Evolutionary conservation across 1,139 yeast genomes (phyloP).

Genomic region (Geotrichum macrosporum): DNA sequence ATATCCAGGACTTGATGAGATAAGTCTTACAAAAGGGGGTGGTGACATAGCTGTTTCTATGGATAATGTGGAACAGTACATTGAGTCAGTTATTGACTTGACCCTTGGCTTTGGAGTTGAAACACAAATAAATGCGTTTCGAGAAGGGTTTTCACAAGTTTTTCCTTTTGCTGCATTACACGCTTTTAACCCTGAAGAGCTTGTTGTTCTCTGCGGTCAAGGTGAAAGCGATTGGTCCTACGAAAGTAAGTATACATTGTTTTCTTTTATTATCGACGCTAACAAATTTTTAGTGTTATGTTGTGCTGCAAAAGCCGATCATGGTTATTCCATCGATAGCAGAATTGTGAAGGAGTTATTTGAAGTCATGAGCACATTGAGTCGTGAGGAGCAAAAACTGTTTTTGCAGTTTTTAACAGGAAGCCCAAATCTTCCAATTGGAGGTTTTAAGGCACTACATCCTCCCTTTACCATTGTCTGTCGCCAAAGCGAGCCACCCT

Average conservation of each 20-base stretch:
- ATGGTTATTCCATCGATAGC: conserved; percentile 79
- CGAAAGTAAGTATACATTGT: conserved; percentile 21
- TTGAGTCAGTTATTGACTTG: conserved; percentile 55
- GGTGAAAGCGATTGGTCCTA: conserved; percentile 85
- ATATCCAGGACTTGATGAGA: conserved; percentile 70
- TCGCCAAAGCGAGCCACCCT: conserved; percentile 59
- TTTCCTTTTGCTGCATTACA: conserved; percentile 73
- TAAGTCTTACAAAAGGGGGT: conserved; percentile 59
- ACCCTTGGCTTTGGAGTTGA: conserved; percentile 62
- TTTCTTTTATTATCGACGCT: too few relatives aligned
- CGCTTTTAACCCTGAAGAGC: conserved; percentile 69
- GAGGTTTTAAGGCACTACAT: conserved; percentile 79
- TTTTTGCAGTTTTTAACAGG: conserved; percentile 91
- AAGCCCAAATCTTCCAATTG: conserved; percentile 86
- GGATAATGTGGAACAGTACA: conserved; percentile 55
- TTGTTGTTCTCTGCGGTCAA: conserved; percentile 65
- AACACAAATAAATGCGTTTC: conserved; percentile 63
- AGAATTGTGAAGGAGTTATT: conserved; percentile 57
- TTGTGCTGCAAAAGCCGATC: conserved; percentile 73
- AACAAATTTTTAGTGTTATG: conserved; percentile 41
- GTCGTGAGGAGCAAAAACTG: conserved; percentile 53
- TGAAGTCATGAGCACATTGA: conserved; percentile 54
- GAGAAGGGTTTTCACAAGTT: conserved; percentile 76
- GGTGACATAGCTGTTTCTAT: conserved; percentile 46
- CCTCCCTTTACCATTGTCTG: conserved; percentile 88